Evolutionary conservation across 192 early-diverging fungal genomes (phyloP).

Genomic region (Dimargaris xerosporica): DNA sequence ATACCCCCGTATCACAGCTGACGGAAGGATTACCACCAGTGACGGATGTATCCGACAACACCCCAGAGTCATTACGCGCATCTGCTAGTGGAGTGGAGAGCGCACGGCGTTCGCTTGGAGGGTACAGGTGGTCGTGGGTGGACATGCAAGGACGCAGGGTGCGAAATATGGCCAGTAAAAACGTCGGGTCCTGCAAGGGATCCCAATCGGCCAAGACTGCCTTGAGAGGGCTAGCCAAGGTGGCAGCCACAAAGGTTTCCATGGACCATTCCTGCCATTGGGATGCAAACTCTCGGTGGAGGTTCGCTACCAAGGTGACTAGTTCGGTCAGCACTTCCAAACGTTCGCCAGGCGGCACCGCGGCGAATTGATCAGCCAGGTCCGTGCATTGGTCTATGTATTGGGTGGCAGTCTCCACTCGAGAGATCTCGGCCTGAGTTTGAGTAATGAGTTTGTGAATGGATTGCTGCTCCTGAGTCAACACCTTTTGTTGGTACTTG

Average conservation of each 20-base stretch:
- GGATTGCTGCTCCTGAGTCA: constrained; percentile 22
- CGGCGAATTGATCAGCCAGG: not conserved
- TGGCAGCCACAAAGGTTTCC: constrained; percentile 47
- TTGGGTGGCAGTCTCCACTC: not conserved
- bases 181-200: constrained; percentile 38
- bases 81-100: too few relatives aligned
- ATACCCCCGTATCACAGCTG: not conserved
- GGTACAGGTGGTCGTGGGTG: constrained; percentile 10
- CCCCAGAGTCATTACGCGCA: too few relatives aligned
- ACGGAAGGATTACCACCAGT: not conserved
- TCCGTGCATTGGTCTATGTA: not conserved
- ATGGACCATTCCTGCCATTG: constrained; percentile 41
- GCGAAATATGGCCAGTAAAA: not conserved
- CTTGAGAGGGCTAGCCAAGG: constrained; percentile 36
- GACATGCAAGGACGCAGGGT: not conserved
- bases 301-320: constrained; percentile 27
- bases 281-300: constrained; percentile 31
- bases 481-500: constrained; percentile 19
- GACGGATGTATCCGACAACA: too few relatives aligned
- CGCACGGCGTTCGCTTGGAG: too few relatives aligned
- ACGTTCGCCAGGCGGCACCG: constrained; percentile 3
- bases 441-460: not conserved
- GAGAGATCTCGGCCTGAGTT: not conserved
- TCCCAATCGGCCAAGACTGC: constrained; percentile 39
- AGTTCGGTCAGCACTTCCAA: constrained; percentile 20